Evolutionary conservation across 352 stramenopile genomes (phyloP), one percentile per base, ranked within the genome.

Genomic region (Thalassiosira oceanica): DNA sequence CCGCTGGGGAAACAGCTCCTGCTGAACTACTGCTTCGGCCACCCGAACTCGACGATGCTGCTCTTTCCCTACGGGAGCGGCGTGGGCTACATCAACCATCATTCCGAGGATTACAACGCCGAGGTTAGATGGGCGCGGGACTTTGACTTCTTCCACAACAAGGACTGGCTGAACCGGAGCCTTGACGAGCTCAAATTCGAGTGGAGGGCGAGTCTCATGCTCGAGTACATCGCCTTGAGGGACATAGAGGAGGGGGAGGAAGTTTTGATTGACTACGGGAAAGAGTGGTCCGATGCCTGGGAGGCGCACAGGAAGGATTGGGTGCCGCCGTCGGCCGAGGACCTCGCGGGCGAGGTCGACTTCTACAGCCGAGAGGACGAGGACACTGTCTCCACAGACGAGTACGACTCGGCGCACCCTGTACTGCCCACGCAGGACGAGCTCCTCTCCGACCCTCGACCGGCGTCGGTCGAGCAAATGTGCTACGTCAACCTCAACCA

Each of bases 241-340:
- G 65, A 81, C 44, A 85, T 85, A 21, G 20, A 67, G 20, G 41
- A 53, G 18, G 76, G 61, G 7, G 77, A 86, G 48, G 78, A 88
- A 58, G 61, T 92, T 20, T 79, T 87, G 29, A 86, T 92, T 58
- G 72, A 92, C 46, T 92, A 92, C 60, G 84, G 84, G 7, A 27
- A 74, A 18, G 64, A 78, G 36, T 92, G 84, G 84, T 63, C 84
- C 49, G 43, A 54, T 8, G 80, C 84, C 6, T 92, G 84, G 84
- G 68, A 87, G 46, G 58, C 74, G 8, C 82, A 92, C 61, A 48
- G 84, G 0, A 61, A 73, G 26, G 52, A 69, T 10, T 83, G 73
- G 73, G 11, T 49, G 21, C 50, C 71, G 16, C 50, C 33, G 8
- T 21, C 50, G 23, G 31, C 7, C 7, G 8, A 13, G 31, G n/a